Evolutionary conservation across 108 stramenopile species (phyloP).

Genomic region (Cyclostephanos invisitatus): DNA sequence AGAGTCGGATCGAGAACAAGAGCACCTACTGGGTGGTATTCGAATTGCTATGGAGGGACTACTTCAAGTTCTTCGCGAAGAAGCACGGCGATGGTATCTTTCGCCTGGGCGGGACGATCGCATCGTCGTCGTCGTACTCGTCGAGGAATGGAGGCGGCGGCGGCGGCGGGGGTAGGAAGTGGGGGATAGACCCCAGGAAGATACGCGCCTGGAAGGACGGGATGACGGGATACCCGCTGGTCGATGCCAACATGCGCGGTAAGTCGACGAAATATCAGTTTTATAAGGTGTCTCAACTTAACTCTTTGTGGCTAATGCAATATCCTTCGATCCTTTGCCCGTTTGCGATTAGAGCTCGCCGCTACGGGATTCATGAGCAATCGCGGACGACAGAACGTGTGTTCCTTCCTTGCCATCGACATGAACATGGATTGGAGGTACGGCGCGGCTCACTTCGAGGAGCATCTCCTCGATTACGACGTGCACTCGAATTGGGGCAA

Average conservation of each 20-base stretch:
- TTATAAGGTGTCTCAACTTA: too few relatives aligned
- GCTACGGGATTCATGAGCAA: conserved; percentile 98
- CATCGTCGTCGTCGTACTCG: neutral
- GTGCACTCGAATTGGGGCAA: conserved; percentile 95
- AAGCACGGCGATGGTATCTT: conserved; percentile 91
- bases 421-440: conserved; percentile 95
- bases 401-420: conserved; percentile 91
- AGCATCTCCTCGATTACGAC: conserved; percentile 91
- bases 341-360: too few relatives aligned
- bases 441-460: conserved; percentile 95
- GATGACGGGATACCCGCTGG: conserved; percentile 89
- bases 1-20: conserved; percentile 86
- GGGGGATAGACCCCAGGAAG: conserved; percentile 65
- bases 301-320: too few relatives aligned
- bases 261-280: too few relatives aligned
- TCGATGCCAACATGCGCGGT: conserved; percentile 99
- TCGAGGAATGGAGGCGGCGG: too few relatives aligned
- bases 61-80: conserved; percentile 89
- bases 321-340: too few relatives aligned
- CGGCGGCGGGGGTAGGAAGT: conserved; percentile 40
- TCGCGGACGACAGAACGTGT: conserved; percentile 95
- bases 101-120: conserved; percentile 71
- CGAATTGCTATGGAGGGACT: conserved; percentile 96
- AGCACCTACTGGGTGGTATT: conserved; percentile 97
- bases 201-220: conserved; percentile 83